Evolutionary conservation across 164 flowering plant genomes (phyloP).

Genomic region (Buxus sempervirens): DNA sequence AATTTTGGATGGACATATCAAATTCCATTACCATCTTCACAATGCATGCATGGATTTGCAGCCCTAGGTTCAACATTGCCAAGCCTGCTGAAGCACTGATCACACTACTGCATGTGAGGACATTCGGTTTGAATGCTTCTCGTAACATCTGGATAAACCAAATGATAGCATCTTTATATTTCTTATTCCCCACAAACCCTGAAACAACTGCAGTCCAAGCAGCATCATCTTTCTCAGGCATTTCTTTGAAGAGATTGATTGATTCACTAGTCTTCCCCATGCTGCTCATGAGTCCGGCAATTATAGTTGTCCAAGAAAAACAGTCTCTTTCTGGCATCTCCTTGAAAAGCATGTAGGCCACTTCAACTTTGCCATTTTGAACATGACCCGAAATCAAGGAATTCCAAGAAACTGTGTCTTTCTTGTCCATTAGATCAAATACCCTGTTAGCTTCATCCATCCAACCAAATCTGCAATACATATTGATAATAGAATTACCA

Average conservation of each 20-base stretch:
- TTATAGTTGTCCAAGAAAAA: constrained; percentile 45
- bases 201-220: constrained; percentile 58
- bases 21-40: constrained; percentile 25
- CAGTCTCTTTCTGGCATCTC: constrained; percentile 32
- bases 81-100: constrained; percentile 44
- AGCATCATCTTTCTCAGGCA: constrained; percentile 45
- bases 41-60: constrained; percentile 37
- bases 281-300: constrained; percentile 34
- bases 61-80: constrained; percentile 36
- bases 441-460: constrained; percentile 28
- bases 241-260: constrained; percentile 28
- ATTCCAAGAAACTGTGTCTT: constrained; percentile 42
- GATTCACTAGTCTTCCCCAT: constrained; percentile 28
- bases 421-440: constrained; percentile 27
- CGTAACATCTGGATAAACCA: constrained; percentile 39
- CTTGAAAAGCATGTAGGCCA: constrained; percentile 33
- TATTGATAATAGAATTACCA: constrained; percentile 38
- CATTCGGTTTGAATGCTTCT: constrained; percentile 28
- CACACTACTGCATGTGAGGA: constrained; percentile 39
- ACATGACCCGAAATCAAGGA: constrained; percentile 33
- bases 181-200: constrained; percentile 36
- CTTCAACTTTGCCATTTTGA: constrained; percentile 30
- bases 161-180: constrained; percentile 29
- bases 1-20: constrained; percentile 36
- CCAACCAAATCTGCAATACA: constrained; percentile 39